Evolutionary conservation across 179 eudicot species (phyloP).

Genomic region (Sideroxylon spinosum): DNA sequence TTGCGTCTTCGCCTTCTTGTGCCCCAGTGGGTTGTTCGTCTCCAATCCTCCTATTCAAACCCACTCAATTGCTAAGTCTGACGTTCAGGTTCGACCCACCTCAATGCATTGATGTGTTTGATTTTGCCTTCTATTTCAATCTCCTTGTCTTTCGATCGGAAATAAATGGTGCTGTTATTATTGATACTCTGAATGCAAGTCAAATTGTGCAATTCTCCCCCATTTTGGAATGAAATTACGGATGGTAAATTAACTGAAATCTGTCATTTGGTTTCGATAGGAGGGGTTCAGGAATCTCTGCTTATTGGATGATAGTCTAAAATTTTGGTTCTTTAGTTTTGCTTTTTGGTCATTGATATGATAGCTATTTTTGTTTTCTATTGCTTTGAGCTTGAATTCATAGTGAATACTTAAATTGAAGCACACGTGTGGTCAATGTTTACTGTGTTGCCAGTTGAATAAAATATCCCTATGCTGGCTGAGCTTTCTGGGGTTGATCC

Average conservation of each 20-base stretch:
- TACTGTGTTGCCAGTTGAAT: no score
- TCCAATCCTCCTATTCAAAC: constrained; percentile 8
- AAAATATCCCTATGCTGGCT: no score
- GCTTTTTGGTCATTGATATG: not conserved
- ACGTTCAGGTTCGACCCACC: constrained; percentile 34
- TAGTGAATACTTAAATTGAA: not conserved
- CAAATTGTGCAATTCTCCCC: not conserved
- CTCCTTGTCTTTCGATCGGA: not conserved
- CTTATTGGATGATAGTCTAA: not conserved
- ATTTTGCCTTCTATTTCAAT: not conserved
- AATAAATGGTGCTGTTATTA: not conserved
- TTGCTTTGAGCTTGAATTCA: not conserved
- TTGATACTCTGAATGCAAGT: not conserved
- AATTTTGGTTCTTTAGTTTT: not conserved
- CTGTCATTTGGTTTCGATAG: not conserved
- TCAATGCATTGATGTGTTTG: not conserved
- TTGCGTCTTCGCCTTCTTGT: constrained; percentile 58
- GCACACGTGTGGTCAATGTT: no score
- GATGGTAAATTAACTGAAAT: no score
- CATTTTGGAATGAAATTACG: not conserved
- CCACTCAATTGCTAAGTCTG: constrained; percentile 26
- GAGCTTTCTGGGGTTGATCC: no score
- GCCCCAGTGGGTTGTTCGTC: constrained; percentile 63
- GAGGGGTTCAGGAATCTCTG: not conserved
- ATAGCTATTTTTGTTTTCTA: not conserved